Percentiles rank a stretch among this genome's conserved stretches.
These are phyloP conservation scores for Gastrolobium bilobum DNA, from an alignment of 306 rosid genomes.

Conservation along the genomic window DNA sequence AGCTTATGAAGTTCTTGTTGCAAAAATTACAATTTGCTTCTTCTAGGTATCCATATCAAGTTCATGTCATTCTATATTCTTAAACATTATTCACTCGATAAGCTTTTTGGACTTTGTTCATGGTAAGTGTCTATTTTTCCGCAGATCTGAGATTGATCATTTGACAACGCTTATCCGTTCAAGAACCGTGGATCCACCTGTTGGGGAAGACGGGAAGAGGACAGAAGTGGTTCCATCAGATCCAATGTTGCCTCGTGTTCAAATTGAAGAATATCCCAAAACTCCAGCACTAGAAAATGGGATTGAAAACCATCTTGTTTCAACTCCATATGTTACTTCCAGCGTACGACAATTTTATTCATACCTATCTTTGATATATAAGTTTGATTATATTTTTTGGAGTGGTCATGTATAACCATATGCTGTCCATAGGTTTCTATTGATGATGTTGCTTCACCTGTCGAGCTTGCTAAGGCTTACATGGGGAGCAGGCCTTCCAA, in stretches of 20 bases:
- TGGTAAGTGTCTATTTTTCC: constrained; percentile 37
- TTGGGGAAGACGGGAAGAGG: constrained; percentile 56
- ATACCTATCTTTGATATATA: constrained; percentile 2
- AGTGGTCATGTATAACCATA: constrained; percentile 6
- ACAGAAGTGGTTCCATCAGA: constrained; percentile 58
- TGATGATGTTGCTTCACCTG: constrained; percentile 85
- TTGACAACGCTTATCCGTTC: constrained; percentile 83
- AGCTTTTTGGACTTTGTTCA: constrained; percentile 11
- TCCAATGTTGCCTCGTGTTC: constrained; percentile 46
- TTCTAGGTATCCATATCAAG: not conserved
- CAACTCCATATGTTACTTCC: constrained; percentile 61
- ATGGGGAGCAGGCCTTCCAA: constrained; percentile 89
- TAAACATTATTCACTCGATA: not conserved
- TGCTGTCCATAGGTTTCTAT: constrained; percentile 70
- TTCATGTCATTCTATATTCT: constrained; percentile 11
- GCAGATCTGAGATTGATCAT: constrained; percentile 90
- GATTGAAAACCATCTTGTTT: constrained; percentile 50
- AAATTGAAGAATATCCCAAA: constrained; percentile 54
- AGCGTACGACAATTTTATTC: constrained; percentile 58
- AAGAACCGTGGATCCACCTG: constrained; percentile 62
- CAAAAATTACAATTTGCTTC: constrained; percentile 17
- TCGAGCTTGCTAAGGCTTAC: constrained; percentile 85
- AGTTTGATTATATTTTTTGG: constrained; percentile 8
- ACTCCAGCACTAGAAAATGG: constrained; percentile 59
- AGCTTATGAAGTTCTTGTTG: constrained; percentile 19